Evolutionary conservation across 1,284 basidiomycete species (phyloP), one percentile per base, ranked within the genome.

Genomic region (Sphagnurus paluster): DNA sequence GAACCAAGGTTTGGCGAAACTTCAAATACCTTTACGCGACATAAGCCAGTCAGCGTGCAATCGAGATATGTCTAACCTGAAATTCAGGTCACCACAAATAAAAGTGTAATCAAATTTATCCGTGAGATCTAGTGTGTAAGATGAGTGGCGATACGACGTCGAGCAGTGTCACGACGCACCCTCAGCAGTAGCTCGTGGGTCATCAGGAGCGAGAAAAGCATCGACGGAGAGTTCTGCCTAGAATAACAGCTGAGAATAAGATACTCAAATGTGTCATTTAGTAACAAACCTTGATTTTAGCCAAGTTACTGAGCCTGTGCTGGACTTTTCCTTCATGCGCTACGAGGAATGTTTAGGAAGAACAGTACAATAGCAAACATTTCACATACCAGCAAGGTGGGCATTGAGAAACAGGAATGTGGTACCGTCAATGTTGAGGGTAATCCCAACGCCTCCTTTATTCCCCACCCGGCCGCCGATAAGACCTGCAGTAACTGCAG

Each of bases 401-500:
- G 89, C 87, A 55, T 93, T 94, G 53, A 95, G 68, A 61, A 95
- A 93, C 11, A 95, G 71, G 26, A 94, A 72, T 0, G 89, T 84
- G 5, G 80, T 82, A 4, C 79, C 81, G 39, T 79, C 82, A 13
- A 95, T 69, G 52, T 90, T 84, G 36, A 93, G 62, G 46, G 86
- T 89, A 50, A 94, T 84, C 11, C 89, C 93, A 13, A 93, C 87
- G 10, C 84, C 90, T 3, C 89, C 90, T 59, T 92, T 92, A 60
- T 93, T 93, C 2, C 91, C 91, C 1, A 94, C 75, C 32, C 92
- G 73, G 0, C 93, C 92, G 7, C 90, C 88, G 28, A 94, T 87
- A n/a, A 95, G 68, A 7, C 92, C 92, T 19, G 90, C 79, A 7
- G 91, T 87, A 2, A 95, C 93, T 10, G 82, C 78, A 13, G 80